phyloP scores from a whole-genome alignment of 306 rosid species.

The Prunus armeniaca region DNA sequence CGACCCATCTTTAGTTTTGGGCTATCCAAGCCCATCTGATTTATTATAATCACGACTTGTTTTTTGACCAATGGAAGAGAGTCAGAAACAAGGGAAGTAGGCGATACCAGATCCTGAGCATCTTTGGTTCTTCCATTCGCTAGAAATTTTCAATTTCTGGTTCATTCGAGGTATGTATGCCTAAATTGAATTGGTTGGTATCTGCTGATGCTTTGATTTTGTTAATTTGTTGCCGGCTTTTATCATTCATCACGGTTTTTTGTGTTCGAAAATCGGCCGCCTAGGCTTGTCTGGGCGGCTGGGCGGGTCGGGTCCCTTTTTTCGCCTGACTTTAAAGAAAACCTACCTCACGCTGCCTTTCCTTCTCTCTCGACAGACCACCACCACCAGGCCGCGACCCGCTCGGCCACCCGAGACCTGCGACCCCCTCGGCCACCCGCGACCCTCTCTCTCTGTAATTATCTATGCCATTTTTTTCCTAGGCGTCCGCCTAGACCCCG shows the following conservation, averaged over 20 bases:
- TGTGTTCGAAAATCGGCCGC: no score
- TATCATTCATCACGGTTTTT: background rate
- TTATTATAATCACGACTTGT: background rate
- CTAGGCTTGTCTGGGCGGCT: no score
- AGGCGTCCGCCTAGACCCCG: no score
- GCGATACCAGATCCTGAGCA: conserved; percentile 1
- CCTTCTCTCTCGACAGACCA: no score
- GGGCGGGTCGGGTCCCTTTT: no score
- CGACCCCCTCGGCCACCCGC: no score
- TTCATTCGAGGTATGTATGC: conserved; percentile 4
- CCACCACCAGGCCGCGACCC: no score
- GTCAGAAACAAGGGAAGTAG: background rate
- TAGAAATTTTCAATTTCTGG: background rate
- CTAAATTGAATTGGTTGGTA: background rate
- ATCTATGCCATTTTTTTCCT: no score
- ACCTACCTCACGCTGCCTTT: no score
- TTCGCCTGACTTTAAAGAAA: no score
- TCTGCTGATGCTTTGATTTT: background rate
- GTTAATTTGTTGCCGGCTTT: background rate
- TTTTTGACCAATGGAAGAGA: background rate
- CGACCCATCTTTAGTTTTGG: background rate
- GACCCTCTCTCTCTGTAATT: no score
- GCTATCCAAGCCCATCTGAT: background rate
- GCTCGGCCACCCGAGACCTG: no score
- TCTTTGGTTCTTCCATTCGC: background rate